Evolutionary conservation across 2,329 filamentous ascomycete species (phyloP).

Genomic region (Tympanopsis confertula): DNA sequence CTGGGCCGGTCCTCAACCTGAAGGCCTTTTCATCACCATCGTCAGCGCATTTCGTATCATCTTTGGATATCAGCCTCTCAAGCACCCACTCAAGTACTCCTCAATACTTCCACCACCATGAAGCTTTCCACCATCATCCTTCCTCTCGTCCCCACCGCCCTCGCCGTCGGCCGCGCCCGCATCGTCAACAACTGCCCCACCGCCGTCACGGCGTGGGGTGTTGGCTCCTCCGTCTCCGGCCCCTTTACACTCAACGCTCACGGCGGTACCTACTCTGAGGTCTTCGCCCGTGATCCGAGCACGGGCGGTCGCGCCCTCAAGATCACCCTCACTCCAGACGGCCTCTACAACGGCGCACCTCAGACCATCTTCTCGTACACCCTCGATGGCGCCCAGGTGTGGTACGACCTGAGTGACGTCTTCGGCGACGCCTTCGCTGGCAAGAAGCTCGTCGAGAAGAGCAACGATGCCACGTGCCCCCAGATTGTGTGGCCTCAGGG

Average conservation of each 20-base stretch:
- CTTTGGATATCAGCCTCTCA: no score
- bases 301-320: background rate
- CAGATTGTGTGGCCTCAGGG: background rate
- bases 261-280: background rate
- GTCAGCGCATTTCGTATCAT: no score
- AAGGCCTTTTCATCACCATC: no score
- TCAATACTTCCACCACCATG: slow-evolving; percentile 3
- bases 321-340: background rate
- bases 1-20: no score
- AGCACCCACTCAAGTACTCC: no score
- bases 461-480: background rate
- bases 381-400: background rate
- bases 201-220: slow-evolving; percentile 22
- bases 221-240: slow-evolving; percentile 12
- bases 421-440: background rate
- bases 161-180: slow-evolving; percentile 15
- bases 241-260: slow-evolving; percentile 5
- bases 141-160: slow-evolving; percentile 4
- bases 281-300: background rate
- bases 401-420: background rate
- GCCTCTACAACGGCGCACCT: background rate
- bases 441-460: background rate
- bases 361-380: background rate
- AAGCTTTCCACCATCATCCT: no score
- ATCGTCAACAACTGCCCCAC: slow-evolving; percentile 18